Base-by-base conservation (phyloP, 352 stramenopile species). In the Phytophthora capsici region DNA sequence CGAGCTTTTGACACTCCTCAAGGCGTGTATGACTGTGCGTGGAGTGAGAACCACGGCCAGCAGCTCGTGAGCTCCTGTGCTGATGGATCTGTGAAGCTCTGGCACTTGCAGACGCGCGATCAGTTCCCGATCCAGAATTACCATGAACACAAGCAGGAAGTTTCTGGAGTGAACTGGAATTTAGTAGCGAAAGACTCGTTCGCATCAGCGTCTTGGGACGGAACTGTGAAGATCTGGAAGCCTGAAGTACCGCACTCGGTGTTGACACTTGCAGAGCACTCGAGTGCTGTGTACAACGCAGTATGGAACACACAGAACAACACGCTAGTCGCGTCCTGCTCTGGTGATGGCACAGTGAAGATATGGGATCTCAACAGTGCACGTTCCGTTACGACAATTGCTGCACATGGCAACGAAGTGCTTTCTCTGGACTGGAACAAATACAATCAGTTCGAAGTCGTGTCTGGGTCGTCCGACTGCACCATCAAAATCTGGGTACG, bases 381-480 rank as follows among this genome's bases (percentile, higher is more conserved):
- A 7, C 76, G 67, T 0, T 88, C 82, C 0, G 54, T 88, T 23
- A 76, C 70, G 2, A 91, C 80, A 25, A 92, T 96, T 49, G 48
- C 66, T 38, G 88, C 85, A 14, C 88, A 95, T 65, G 64, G 70
- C 43, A 90, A 90, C 37, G 91, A 97, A 51, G 88, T 97, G 40
- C 81, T 97, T 0, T 73, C 85, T 20, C 75, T 95, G 40, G 91
- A 97, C 71, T 97, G 91, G 91, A 96, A 96, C 80, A 97, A 97
- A 75, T 97, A 97, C 77, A 95, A 96, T 47, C 80, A 92, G 48
- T 93, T 91, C 41, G 71, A 96, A 67, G 64, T 97, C 54, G 87
- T 94, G 23, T 94, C 89, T 0, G 91, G 89, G 23, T 96, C 89
- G 6, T 84, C 87, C 1, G 90, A 96, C 46, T 87, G 84, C 57